phyloP scores from a whole-genome alignment of 805 yeast species.

The Candida cerambycidarum region DNA sequence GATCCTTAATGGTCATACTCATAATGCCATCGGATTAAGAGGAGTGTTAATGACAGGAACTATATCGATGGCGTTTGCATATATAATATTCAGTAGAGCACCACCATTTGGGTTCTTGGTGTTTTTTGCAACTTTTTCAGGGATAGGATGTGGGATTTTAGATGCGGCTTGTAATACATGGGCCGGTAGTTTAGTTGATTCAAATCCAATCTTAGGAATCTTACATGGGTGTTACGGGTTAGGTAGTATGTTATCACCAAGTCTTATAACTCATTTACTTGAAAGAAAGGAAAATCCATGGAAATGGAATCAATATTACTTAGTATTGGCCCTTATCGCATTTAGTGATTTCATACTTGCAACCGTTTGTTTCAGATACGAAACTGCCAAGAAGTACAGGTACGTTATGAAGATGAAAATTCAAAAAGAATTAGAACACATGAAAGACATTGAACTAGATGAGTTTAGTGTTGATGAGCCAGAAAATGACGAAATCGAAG shows the following conservation, averaged over 20 bases:
- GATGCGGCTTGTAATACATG: slow-evolving; percentile 59
- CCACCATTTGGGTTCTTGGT: slow-evolving; percentile 46
- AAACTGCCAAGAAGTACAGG: slow-evolving; percentile 45
- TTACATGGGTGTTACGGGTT: slow-evolving; percentile 55
- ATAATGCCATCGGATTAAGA: slow-evolving; percentile 45
- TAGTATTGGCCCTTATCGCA: slow-evolving; percentile 31
- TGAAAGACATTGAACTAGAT: slow-evolving; percentile 15
- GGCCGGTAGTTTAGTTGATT: slow-evolving; percentile 46
- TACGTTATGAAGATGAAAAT: slow-evolving; percentile 21
- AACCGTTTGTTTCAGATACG: slow-evolving; percentile 35
- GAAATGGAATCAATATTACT: slow-evolving; percentile 50
- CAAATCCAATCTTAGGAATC: slow-evolving; percentile 51
- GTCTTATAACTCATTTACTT: slow-evolving; percentile 42
- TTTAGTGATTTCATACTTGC: slow-evolving; percentile 22
- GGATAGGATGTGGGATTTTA: slow-evolving; percentile 56
- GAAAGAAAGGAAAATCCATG: slow-evolving; percentile 37
- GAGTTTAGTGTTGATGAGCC: slow-evolving; percentile 4
- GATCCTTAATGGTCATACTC: slow-evolving; percentile 43
- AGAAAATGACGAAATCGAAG: neutral
- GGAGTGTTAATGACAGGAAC: slow-evolving; percentile 43
- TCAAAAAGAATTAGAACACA: slow-evolving; percentile 2
- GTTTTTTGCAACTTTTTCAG: slow-evolving; percentile 40
- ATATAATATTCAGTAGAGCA: slow-evolving; percentile 33
- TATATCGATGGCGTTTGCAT: slow-evolving; percentile 35
- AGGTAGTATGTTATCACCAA: slow-evolving; percentile 54